phyloP scores from a whole-genome alignment of 179 eudicot genomes.

The Carnegiea gigantea region DNA sequence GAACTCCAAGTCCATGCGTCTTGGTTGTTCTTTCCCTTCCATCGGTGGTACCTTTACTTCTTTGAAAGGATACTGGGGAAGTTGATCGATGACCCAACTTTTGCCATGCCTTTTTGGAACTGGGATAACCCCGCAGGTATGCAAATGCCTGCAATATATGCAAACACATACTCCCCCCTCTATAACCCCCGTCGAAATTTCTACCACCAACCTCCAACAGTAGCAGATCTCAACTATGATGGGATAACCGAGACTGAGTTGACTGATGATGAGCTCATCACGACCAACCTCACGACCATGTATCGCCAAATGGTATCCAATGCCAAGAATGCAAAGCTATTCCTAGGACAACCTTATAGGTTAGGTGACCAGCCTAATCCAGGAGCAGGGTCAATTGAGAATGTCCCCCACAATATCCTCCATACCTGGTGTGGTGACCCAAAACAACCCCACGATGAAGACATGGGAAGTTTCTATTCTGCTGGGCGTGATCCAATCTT shows the following conservation, averaged over 20 bases:
- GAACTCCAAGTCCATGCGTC: background rate
- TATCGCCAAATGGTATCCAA: constrained; percentile 1
- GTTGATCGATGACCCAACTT: background rate
- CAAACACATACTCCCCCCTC: too few species aligned
- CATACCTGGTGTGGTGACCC: background rate
- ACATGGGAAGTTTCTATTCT: background rate
- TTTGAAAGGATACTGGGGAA: background rate
- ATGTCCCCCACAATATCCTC: background rate
- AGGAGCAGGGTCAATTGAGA: constrained; percentile 55
- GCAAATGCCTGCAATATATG: too few species aligned
- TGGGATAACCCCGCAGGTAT: background rate
- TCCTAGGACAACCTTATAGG: background rate
- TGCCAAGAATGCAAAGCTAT: background rate
- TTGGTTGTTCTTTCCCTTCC: constrained; percentile 4
- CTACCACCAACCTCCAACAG: background rate
- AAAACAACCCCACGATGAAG: background rate
- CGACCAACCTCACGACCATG: background rate
- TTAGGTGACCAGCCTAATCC: constrained; percentile 26
- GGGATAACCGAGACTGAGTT: background rate
- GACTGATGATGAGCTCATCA: background rate
- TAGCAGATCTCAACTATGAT: constrained; percentile 45
- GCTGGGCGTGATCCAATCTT: background rate
- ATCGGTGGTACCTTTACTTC: background rate
- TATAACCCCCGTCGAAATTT: too few species aligned
- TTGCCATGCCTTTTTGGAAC: constrained; percentile 1